Percentiles rank a stretch among this genome's conserved stretches.
Conservation (phyloP, 208 protist genomes). For the Vickermania ingenoplastis region DNA sequence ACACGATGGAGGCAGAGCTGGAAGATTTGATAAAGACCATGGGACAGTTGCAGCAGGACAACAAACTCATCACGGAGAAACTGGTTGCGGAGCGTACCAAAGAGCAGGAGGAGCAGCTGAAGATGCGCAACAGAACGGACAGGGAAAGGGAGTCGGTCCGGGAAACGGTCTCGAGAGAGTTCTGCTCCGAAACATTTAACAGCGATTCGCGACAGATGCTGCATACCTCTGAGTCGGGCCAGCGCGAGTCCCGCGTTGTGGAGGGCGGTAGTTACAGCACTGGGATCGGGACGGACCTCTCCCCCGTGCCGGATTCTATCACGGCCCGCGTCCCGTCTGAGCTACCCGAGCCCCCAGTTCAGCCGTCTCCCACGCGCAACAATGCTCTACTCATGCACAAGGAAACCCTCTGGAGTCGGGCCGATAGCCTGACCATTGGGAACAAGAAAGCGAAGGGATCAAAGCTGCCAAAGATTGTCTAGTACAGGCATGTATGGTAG, state of each 20-base stretch:
- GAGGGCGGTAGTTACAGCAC: neutral
- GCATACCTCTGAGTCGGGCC: neutral
- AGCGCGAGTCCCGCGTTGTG: neutral
- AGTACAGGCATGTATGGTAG: too few relatives aligned
- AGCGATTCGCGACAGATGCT: neutral
- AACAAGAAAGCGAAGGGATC: neutral
- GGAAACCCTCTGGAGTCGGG: conserved; percentile 18
- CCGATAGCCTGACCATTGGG: neutral
- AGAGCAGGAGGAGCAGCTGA: conserved; percentile 54
- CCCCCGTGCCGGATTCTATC: neutral
- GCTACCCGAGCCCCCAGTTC: neutral
- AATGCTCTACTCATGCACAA: conserved; percentile 12
- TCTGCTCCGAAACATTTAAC: neutral
- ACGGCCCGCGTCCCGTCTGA: neutral
- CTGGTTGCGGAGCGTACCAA: conserved; percentile 59
- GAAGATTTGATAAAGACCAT: conserved; percentile 45
- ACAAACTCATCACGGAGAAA: conserved; percentile 73
- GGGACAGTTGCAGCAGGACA: conserved; percentile 56
- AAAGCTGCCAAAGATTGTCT: neutral
- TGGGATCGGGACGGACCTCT: neutral
- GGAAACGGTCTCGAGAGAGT: neutral
- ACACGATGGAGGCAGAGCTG: conserved; percentile 52
- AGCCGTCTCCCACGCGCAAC: neutral
- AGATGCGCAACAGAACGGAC: conserved; percentile 34
- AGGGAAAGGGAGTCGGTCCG: neutral